Evolutionary conservation across 1,139 yeast species (phyloP), one percentile per base, ranked within the genome.

Genomic region (Petasospora rhodanensis): DNA sequence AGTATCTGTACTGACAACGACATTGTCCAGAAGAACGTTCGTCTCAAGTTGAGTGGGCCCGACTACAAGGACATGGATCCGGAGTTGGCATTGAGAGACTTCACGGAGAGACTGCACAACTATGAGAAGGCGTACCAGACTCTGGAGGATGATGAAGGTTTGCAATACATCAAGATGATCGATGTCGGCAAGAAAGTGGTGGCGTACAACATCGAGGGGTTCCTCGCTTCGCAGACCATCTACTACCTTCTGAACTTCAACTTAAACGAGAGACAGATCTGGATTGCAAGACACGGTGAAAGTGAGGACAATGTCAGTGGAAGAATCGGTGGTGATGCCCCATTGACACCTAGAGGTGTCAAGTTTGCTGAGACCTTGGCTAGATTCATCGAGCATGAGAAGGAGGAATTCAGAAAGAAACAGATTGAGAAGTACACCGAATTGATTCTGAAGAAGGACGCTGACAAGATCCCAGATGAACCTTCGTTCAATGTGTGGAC

Each of bases 211-310:
- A 84, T 89, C 37, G 86, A 84, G 51, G 97, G 97, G 0, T 91
- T 86, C 52, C 64, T 91, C 36, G 89, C 96, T 0, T 91, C 96
- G 1, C 97, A 91, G 55, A 84, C 95, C 2, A 85, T 89, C 27
- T 89, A 85, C 55, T 91, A 87, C 62, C 63, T 91, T 46, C 68
- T 91, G 45, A 91, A 91, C 56, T 89, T 91, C 70, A 91, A 91
- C 54, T 67, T 91, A 26, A 76, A 85, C 39, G 95, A 86, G 55
- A 73, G 97, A 40, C 95, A 86, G 57, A 87, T 91, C 32, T 91
- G 96, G 94, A 82, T 91, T 43, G 80, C 96, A 1, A 73, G 97
- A 43, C 96, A 89, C 54, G 98, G 97, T 32, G 97, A 91, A 58
- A 77, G 89, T 43, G 72, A 72, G 28, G 96, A 86, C 55, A 91